Base-by-base conservation (phyloP, 805 yeast genomes). In the Candida boleticola region DNA sequence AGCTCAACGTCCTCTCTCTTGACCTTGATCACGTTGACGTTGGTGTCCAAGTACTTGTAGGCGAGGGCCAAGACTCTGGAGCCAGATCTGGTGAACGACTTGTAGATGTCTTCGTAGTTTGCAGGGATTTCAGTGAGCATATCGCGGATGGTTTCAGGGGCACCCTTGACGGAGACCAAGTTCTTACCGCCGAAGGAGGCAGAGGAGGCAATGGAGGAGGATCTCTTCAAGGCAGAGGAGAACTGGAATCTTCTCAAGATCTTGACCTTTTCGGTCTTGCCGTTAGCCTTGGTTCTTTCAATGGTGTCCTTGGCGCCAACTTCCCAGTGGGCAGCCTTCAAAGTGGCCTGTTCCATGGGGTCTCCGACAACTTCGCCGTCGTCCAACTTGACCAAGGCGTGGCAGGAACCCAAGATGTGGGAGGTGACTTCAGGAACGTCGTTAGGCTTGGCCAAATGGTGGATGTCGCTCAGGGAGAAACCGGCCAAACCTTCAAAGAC, bases 281-380 rank as follows among this genome's bases (percentile, higher is more conserved):
- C 60, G 25, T 47, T 47, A 20, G 43, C 41, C 31, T 25, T 27
- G 2, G 56, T 49, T 60, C 80, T 77, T 47, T 74, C 76, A 35
- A 85, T 85, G 39, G 76, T 63, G 58, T 89, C 96, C 50, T 89
- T 86, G 42, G 74, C 76, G 41, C 85, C 87, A 49, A 93, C 84
- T 31, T 71, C 73, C 97, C 97, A 93, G 23, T 82, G 80, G 44
- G 93, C 79, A 32, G 95, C 92, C 51, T 82, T 83, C 53, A 93
- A 73, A 40, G 99, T 93, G 21, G 95, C 97, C 66, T 89, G 89
- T 68, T 93, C 99, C 98, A 93, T 92, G 49, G 99, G 97, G 60
- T 93, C 99, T 66, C 99, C 99, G 47, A 93, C 99, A 52, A 90
- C 80, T 48, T 93, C 98, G 54, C 98, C 99, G 60, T 90, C 96